Evolutionary conservation across 495 filamentous ascomycete genomes (phyloP).

Genomic region (Aspergillus bertholletiae): DNA sequence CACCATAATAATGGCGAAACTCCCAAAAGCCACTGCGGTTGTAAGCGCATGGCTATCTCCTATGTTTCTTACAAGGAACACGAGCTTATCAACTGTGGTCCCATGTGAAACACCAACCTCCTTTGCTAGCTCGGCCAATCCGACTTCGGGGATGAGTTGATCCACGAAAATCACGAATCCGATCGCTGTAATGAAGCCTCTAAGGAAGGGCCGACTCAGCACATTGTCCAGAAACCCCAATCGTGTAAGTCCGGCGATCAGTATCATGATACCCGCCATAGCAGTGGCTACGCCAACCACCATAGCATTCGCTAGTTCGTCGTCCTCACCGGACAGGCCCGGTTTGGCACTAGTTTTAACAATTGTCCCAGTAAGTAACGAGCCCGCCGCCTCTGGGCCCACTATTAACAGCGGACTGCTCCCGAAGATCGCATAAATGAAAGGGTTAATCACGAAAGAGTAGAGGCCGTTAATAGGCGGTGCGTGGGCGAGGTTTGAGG

Average conservation of each 20-base stretch:
- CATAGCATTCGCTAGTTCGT: constrained; percentile 66
- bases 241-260: constrained; percentile 75
- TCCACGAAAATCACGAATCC: constrained; percentile 95
- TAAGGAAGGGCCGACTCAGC: constrained; percentile 82
- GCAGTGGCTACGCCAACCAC: constrained; percentile 88
- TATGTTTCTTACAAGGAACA: constrained; percentile 70
- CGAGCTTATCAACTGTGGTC: constrained; percentile 78
- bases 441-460: constrained; percentile 85
- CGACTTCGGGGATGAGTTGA: constrained; percentile 87
- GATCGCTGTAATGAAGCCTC: constrained; percentile 95
- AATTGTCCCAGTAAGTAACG: constrained; percentile 81
- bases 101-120: constrained; percentile 64
- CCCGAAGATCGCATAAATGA: constrained; percentile 86
- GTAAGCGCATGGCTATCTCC: constrained; percentile 68
- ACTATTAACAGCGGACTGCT: constrained; percentile 92
- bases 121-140: constrained; percentile 61
- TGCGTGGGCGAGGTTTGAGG: constrained; percentile 90
- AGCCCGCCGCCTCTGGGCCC: constrained; percentile 92
- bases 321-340: constrained; percentile 64
- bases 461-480: constrained; percentile 96
- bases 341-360: constrained; percentile 72
- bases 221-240: constrained; percentile 96
- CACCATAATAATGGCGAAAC: constrained; percentile 86
- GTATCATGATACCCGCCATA: constrained; percentile 80
- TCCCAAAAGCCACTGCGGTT: constrained; percentile 65